A percentile compares a stretch with the other conserved stretches of the same genome.
Conservation (phyloP, 2,329 filamentous ascomycete species). For the Davidsoniella neocaledoniae region DNA sequence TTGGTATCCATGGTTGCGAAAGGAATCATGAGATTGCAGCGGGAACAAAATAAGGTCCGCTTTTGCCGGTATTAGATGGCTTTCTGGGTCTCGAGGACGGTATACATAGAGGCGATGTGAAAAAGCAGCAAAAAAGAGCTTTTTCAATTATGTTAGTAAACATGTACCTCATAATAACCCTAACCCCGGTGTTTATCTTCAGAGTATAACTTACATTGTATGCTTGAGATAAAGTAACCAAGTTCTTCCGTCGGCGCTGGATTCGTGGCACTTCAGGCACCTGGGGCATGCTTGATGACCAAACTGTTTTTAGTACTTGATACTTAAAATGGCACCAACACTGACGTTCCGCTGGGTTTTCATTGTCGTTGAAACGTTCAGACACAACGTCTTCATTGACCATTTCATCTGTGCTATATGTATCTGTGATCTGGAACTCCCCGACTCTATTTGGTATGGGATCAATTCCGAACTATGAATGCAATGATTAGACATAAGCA, state of each 20-base stretch:
- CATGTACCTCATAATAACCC: not conserved
- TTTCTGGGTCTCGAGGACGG: conserved; percentile 27
- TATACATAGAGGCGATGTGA: conserved; percentile 40
- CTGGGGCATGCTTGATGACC: not conserved
- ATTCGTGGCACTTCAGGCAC: conserved; percentile 13
- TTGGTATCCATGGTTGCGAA: conserved; percentile 29
- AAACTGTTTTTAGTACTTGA: not conserved
- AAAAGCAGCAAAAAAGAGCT: conserved; percentile 47
- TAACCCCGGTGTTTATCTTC: not conserved
- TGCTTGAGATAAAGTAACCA: conserved; percentile 39
- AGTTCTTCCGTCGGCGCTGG: conserved; percentile 32
- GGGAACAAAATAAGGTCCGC: conserved; percentile 36
- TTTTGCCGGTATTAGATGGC: conserved; percentile 29
- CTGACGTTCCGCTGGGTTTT: not conserved
- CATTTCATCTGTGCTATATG: not conserved
- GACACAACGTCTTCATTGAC: not conserved
- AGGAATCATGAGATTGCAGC: conserved; percentile 14
- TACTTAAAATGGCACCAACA: not conserved
- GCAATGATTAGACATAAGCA: no score
- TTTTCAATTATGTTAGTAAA: not conserved
- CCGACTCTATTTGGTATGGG: not conserved
- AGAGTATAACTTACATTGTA: conserved; percentile 30
- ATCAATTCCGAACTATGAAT: not conserved
- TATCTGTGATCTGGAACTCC: conserved; percentile 1
- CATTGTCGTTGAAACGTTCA: not conserved